Base-by-base conservation (phyloP, 1,284 basidiomycete species). In the Farysia itapuensis region DNA sequence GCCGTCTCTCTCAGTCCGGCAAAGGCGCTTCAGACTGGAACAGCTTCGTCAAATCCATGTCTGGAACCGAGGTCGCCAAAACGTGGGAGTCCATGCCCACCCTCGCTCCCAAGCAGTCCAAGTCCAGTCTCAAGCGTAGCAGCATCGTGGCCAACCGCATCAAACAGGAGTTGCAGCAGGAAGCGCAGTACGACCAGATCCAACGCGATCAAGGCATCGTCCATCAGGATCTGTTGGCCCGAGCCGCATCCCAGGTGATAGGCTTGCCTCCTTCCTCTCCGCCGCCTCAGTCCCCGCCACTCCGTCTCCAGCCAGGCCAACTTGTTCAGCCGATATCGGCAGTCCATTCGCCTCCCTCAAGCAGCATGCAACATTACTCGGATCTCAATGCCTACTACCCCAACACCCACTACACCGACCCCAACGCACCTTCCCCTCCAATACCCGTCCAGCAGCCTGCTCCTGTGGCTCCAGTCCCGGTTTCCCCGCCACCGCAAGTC, bases 21-120 rank as follows among this genome's bases (percentile, higher is more conserved):
- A n/a, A n/a, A n/a, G n/a, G n/a, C n/a, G 49, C 64, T 5, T 43
- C 47, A 21, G 68, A 71, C 35, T 72, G 70, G 70, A 64, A 65
- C 28, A 48, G 43, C 22, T 72, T 72, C 31, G 58, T 70, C 33
- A 51, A 63, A 20, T 56, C 52, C 48, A 72, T 72, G 70, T 44
- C 56, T 13, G 59, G 65, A 20, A 61, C 51, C 6, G 69, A 70
- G 16, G 48, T 64, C 13, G 58, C 70, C 15, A 58, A 68, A 33
- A 52, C 40, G 24, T 70, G 67, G 67, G 59, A 63, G 24, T 46
- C 35, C 35, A 58, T 61, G 47, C 59, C 50, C 4, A 56, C 47
- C 3, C 34, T 54, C 28, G 51, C 46, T 14, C 49, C 49, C 21
- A 42, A 56, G 32, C 37, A 25, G n/a, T 15, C 46, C 13, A 43